Evolutionary conservation across 2,329 filamentous ascomycete species (phyloP), one percentile per base, ranked within the genome.

Genomic region (Colletotrichum ledebouriae): DNA sequence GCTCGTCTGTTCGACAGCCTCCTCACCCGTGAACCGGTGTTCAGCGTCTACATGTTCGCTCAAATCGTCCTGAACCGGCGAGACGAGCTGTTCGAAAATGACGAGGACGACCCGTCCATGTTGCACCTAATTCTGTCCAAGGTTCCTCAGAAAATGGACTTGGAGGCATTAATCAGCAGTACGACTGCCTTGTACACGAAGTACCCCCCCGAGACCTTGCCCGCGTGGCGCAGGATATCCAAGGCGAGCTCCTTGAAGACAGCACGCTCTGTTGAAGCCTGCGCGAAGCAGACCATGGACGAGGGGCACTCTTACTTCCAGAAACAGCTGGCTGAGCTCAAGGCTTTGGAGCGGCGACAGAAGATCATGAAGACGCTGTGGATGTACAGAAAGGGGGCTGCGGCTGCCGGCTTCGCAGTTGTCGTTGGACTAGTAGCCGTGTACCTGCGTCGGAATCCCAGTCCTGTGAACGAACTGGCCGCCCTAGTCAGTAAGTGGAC

Each of bases 1-100:
- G 89, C 94, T 39, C 89, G 96, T 25, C 83, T 99, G 1, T 99
- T 98, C 78, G 96, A 99, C 80, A 94, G 95, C 62, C 86, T 99
- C 55, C 85, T 99, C 5, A 93, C 95, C 3, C 89, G 88, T 56
- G 93, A 97, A 78, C 93, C 94, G n/a, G 91, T 92, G 44, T 94
- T 97, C 75, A 90, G 90, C 17, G 87, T 98, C 59, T 99, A 99
- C 78, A 86, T 98, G 62, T 98, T 97, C 79, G 94, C 94, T 1
- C 92, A 93, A 76, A 94, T 97, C 70, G 90, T 97, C 47, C 84
- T 97, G 39, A 89, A 90, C 52, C 91, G 95, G 42, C 90, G 92
- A 65, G 87, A 89, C 39, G 94, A 98, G 79, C 86, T 99, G n/a
- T 87, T 98, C 71, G 91, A 93, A 58, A 92, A 94, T n/a, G 70